Base-by-base conservation (phyloP, 2,329 filamentous ascomycete species). In the Cordyceps tenuipes region DNA sequence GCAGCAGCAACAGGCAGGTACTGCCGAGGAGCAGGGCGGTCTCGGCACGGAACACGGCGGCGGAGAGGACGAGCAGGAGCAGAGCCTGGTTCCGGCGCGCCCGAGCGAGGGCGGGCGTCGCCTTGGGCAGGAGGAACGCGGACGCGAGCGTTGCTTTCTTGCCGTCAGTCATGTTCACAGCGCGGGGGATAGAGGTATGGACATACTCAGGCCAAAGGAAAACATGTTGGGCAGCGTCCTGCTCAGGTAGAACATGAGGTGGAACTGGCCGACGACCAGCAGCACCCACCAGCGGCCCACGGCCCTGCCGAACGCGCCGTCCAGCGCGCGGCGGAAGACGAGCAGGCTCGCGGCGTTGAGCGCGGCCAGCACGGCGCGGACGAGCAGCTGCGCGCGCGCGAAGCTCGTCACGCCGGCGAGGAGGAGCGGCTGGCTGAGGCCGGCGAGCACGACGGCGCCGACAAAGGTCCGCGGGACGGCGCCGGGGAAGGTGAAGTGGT, bases 151-250 rank as follows among this genome's bases (percentile, higher is more conserved):
- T 91, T 60, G 87, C 88, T 89, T 29, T 29, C 5, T 8, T 7
- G 29, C 7, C 29, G 63, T 29, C 36, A 56, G 53, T 46, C 10
- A 21, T 51, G 17, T 19, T 6, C 12, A 23, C 47, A 12, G 13
- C 4, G 21, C n/a, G 13, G 1, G 17, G 17, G n/a, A 15, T 21
- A 23, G 50, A 36, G 15, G 3, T 5, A 26, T 44, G 31, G 13
- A 79, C 86, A 73, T 78, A 93, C 88, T 90, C 61, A 97, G 76
- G 10, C 85, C 84, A 76, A 97, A 94, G 21, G 94, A 92, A 74
- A 97, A 96, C 88, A 95, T 96, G 71, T 99, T 99, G 2, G 94
- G 94, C 64, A 99, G 76, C 2, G 91, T 94, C 62, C 94, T 82
- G 17, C 91, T 94, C 15, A 92, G 88, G 76, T 99, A 99, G 74